Evolutionary conservation across 345 rosid genomes (phyloP).

Genomic region (Punica granatum): DNA sequence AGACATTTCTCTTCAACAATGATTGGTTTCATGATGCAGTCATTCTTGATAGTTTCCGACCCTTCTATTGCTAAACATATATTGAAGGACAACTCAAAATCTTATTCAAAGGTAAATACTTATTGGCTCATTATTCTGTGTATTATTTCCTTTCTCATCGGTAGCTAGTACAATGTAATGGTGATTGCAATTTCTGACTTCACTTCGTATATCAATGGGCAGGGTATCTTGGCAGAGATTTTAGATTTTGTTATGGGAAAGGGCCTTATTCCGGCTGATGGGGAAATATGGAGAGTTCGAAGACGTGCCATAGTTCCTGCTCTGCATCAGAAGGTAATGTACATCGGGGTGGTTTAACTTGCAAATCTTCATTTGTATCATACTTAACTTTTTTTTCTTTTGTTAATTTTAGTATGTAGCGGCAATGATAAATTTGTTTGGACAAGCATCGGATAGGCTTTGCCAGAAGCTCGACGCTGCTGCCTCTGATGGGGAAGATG

Average conservation of each 20-base stretch:
- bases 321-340: conserved; percentile 73
- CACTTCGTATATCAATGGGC: conserved; percentile 14
- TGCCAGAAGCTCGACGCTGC: conserved; percentile 73
- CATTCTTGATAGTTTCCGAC: conserved; percentile 88
- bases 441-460: conserved; percentile 80
- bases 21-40: conserved; percentile 39
- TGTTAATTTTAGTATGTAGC: conserved; percentile 59
- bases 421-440: conserved; percentile 84
- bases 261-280: conserved; percentile 97
- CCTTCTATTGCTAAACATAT: conserved; percentile 88
- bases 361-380: conserved; percentile 1
- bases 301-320: conserved; percentile 94
- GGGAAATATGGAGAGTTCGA: conserved; percentile 88
- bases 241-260: conserved; percentile 96
- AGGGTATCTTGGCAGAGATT: conserved; percentile 95
- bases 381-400: background rate
- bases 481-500: conserved; percentile 70
- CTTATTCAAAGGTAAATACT: conserved; percentile 71
- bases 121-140: background rate
- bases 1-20: conserved; percentile 5
- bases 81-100: conserved; percentile 71
- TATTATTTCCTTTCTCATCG: background rate
- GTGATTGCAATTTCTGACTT: background rate
- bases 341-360: background rate
- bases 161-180: background rate